A percentile compares a stretch with the other conserved stretches of the same genome.
phyloP scores from a whole-genome alignment of 768 basidiomycete genomes.

The Trametes elegans region DNA sequence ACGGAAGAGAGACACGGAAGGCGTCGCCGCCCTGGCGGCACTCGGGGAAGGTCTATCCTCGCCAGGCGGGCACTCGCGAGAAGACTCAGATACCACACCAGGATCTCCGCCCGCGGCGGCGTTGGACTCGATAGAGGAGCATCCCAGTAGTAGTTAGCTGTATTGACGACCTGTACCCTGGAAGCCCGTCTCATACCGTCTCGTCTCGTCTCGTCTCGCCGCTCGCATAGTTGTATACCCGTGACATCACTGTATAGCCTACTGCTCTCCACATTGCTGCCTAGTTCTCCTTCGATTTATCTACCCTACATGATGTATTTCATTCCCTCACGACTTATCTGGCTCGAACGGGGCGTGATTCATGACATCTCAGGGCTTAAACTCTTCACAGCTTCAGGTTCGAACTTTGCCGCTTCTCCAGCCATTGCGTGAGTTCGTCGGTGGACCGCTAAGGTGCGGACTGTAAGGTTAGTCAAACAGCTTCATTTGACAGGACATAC shows the following conservation, averaged over 20 bases:
- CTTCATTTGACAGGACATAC: constrained; percentile 37
- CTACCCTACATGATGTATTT: constrained; percentile 17
- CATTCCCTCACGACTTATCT: not conserved
- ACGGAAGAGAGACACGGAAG: constrained; percentile 16
- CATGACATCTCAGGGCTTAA: not conserved
- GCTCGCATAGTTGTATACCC: constrained; percentile 19
- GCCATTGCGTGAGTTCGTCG: constrained; percentile 54
- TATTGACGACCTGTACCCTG: constrained; percentile 11
- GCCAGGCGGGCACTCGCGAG: constrained; percentile 9
- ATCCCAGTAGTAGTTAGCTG: constrained; percentile 14
- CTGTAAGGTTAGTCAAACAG: no score
- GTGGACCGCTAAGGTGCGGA: constrained; percentile 53
- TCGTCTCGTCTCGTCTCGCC: not conserved
- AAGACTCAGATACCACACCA: constrained; percentile 7
- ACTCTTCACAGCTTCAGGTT: not conserved
- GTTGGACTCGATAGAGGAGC: constrained; percentile 20
- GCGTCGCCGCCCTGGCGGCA: constrained; percentile 14
- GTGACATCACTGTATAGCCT: constrained; percentile 21
- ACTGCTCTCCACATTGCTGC: constrained; percentile 20
- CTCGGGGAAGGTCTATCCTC: constrained; percentile 11
- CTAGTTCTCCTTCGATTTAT: constrained; percentile 4
- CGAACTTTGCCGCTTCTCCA: constrained; percentile 37
- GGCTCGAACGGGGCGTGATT: not conserved
- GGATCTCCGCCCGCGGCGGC: constrained; percentile 8
- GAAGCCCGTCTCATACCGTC: no score